Base-by-base conservation (phyloP, 108 stramenopile species). In the Cyclostephanos invisitatus region DNA sequence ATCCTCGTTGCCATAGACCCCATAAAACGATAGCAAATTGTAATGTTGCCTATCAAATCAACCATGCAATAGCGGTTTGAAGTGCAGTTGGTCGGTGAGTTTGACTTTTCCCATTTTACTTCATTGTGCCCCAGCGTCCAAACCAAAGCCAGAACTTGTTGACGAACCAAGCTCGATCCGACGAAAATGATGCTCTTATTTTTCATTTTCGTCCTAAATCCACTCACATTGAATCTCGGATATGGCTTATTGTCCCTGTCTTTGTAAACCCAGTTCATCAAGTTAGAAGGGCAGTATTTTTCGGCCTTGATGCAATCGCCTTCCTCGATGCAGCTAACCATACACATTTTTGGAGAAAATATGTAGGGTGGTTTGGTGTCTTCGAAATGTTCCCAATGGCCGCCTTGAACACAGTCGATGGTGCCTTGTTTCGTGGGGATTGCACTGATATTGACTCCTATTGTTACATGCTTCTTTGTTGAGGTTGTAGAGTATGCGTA, bases 111-210 rank as follows among this genome's bases (percentile, higher is more conserved):
- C 70, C 70, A 70, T 18, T 70, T 29, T 5, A 70, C 28, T 27
- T 70, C 25, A 2, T 0, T 40, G 50, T 70, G 59, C 2, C 70
- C 70, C 51, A 70, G 27, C 6, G 70, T 61, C 70, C 70, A 70
- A n/a, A 62, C 49, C 29, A 70, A 62, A 4, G 70, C 70, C 35
- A 21, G 35, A 8, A 70, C 70, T 50, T 70, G 70, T 22, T 70
- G 70, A 35, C 70, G 70, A 28, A 49, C 28, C 29, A 60, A 58
- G 59, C 70, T 70, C 32, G 59, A 59, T 17, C 70, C 59, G 9
- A 70, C 58, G 48, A 70, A 70, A 9, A 62, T 8, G 22, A 70
- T 60, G 29, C 70, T 20, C 22, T 8, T 70, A 50, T 70, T 62
- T 47, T 15, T 25, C 70, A 70, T 60, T 14, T 36, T 35, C 49